These are phyloP conservation scores for Septoria petroselini DNA, from an alignment of 2,329 filamentous ascomycete species.

Conservation along the genomic window DNA sequence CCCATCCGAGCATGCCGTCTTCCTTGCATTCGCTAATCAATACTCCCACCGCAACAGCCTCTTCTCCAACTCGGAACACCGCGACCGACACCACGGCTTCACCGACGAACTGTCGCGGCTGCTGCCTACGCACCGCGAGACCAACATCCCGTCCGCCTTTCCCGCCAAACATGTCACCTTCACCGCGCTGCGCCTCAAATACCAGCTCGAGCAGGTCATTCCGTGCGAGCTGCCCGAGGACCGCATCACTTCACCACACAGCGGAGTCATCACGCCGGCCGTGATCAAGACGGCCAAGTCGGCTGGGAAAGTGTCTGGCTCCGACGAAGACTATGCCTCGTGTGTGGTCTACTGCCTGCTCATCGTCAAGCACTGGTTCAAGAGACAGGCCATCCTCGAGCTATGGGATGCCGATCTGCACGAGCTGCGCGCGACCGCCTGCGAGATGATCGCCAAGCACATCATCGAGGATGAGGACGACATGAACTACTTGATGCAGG, in stretches of 20 bases:
- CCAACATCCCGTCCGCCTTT: slow-evolving; percentile 62
- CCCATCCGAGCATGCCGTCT: background rate
- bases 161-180: slow-evolving; percentile 80
- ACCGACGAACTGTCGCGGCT: slow-evolving; percentile 49
- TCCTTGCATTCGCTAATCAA: too few species aligned
- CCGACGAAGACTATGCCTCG: slow-evolving; percentile 58
- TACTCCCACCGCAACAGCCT: slow-evolving; percentile 7
- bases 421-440: slow-evolving; percentile 72
- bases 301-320: slow-evolving; percentile 56
- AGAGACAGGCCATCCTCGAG: slow-evolving; percentile 71
- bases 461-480: slow-evolving; percentile 83
- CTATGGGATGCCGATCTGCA: slow-evolving; percentile 91
- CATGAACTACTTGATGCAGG: slow-evolving; percentile 71
- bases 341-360: slow-evolving; percentile 85
- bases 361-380: slow-evolving; percentile 73
- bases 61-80: slow-evolving; percentile 34
- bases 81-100: slow-evolving; percentile 38
- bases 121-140: slow-evolving; percentile 59
- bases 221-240: slow-evolving; percentile 83
- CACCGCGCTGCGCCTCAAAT: slow-evolving; percentile 82
- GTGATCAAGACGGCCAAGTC: slow-evolving; percentile 79
- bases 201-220: slow-evolving; percentile 83
- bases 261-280: slow-evolving; percentile 73
- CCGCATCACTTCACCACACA: slow-evolving; percentile 74
- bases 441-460: slow-evolving; percentile 86